Percentiles rank a stretch among this genome's conserved stretches.
phyloP scores from a whole-genome alignment of 208 protist species.

The Leishmania gerbilli region DNA sequence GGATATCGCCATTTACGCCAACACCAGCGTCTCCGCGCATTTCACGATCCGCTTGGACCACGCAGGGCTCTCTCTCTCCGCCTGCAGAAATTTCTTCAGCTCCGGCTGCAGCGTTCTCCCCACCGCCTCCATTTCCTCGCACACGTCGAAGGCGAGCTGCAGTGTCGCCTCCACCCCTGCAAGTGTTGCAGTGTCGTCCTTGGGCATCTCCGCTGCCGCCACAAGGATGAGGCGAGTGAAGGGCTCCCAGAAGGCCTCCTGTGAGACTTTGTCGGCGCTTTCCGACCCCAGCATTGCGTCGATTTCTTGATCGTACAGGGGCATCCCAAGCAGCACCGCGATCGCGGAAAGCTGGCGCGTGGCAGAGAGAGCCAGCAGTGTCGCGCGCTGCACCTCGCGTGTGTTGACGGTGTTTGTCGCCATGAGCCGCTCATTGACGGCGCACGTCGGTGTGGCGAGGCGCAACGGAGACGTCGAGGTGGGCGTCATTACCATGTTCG shows the following conservation, averaged over 20 bases:
- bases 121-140: slow-evolving; percentile 55
- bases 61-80: slow-evolving; percentile 15
- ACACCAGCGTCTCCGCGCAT: slow-evolving; percentile 41
- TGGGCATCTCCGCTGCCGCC: slow-evolving; percentile 14
- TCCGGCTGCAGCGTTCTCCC: slow-evolving; percentile 36
- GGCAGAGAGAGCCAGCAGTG: slow-evolving; percentile 53
- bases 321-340: slow-evolving; percentile 47
- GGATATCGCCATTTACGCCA: not conserved
- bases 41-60: slow-evolving; percentile 55
- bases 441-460: slow-evolving; percentile 35
- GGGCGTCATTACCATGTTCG: slow-evolving; percentile 26
- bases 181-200: not conserved
- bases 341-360: slow-evolving; percentile 56
- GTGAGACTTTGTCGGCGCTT: slow-evolving; percentile 27
- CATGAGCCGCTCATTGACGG: slow-evolving; percentile 17
- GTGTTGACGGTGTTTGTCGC: slow-evolving; percentile 31
- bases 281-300: slow-evolving; percentile 38
- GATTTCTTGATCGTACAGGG: slow-evolving; percentile 49
- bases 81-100: slow-evolving; percentile 29
- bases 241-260: slow-evolving; percentile 62
- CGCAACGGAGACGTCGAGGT: slow-evolving; percentile 19
- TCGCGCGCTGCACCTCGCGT: slow-evolving; percentile 43
- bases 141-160: slow-evolving; percentile 53
- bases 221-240: slow-evolving; percentile 46
- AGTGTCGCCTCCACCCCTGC: slow-evolving; percentile 17